phyloP scores from a whole-genome alignment of 1,139 yeast genomes.

The Nakaseomyces kungkrabaensis region DNA sequence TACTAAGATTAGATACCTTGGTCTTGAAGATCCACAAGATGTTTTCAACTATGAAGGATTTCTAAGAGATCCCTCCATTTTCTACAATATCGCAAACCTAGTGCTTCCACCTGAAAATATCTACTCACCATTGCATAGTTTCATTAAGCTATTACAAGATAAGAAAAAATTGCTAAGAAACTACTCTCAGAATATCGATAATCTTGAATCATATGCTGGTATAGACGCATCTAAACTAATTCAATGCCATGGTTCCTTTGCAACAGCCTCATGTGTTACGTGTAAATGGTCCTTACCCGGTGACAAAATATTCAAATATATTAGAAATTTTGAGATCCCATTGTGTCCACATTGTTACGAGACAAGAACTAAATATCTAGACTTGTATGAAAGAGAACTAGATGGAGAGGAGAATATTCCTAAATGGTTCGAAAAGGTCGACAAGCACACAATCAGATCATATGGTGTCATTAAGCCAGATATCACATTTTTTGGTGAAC shows the following conservation, averaged over 20 bases:
- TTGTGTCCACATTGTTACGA: conserved; percentile 60
- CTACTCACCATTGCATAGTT: conserved; percentile 78
- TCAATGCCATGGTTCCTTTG: conserved; percentile 96
- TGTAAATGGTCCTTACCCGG: conserved; percentile 66
- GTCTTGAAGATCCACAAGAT: conserved; percentile 85
- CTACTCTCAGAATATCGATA: conserved; percentile 93
- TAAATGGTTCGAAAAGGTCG: background rate
- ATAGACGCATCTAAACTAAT: conserved; percentile 57
- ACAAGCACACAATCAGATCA: conserved; percentile 31
- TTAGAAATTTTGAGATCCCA: conserved; percentile 56
- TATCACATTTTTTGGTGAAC: conserved; percentile 90
- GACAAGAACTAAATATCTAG: conserved; percentile 32
- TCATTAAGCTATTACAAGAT: conserved; percentile 62
- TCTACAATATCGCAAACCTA: conserved; percentile 81
- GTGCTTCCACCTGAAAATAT: conserved; percentile 67
- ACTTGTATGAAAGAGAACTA: conserved; percentile 5
- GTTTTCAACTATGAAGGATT: conserved; percentile 75
- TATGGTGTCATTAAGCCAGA: conserved; percentile 92
- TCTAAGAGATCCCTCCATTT: conserved; percentile 66
- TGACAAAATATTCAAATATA: conserved; percentile 48
- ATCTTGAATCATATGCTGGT: conserved; percentile 79
- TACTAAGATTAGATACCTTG: conserved; percentile 55
- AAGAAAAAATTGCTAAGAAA: conserved; percentile 73
- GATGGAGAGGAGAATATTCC: conserved; percentile 2
- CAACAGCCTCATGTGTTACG: conserved; percentile 77